Evolutionary conservation across 352 stramenopile genomes (phyloP).

Genomic region (Phytophthora cactorum): DNA sequence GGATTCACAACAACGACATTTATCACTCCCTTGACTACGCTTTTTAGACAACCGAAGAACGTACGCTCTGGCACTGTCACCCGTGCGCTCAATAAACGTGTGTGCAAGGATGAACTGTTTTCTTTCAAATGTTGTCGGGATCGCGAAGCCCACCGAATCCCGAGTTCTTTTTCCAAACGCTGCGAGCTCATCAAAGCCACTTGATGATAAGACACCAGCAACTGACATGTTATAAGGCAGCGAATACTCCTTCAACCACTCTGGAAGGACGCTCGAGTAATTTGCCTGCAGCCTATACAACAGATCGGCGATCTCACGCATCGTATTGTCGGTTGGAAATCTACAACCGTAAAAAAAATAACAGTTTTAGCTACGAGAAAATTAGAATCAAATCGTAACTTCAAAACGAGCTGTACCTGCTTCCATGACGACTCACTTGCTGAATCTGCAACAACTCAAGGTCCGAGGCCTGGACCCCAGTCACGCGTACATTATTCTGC

Average conservation of each 20-base stretch:
- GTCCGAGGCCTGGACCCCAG: constrained; percentile 32
- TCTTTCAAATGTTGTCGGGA: constrained; percentile 33
- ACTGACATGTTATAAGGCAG: constrained; percentile 66
- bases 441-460: constrained; percentile 72
- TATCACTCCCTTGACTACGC: neutral
- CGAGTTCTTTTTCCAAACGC: constrained; percentile 46
- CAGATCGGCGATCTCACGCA: constrained; percentile 50
- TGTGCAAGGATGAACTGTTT: constrained; percentile 57
- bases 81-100: constrained; percentile 65
- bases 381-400: too few relatives aligned
- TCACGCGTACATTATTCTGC: constrained; percentile 27
- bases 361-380: neutral
- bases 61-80: constrained; percentile 67
- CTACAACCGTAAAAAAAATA: constrained; percentile 18
- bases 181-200: constrained; percentile 50
- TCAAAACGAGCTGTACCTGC: constrained; percentile 40
- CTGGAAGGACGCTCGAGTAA: constrained; percentile 43
- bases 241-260: constrained; percentile 62
- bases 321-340: constrained; percentile 61
- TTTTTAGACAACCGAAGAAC: neutral
- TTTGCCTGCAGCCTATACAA: constrained; percentile 50
- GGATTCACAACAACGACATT: neutral
- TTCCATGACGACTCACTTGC: constrained; percentile 65
- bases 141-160: constrained; percentile 4
- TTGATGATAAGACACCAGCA: constrained; percentile 41